phyloP scores from a whole-genome alignment of 208 protist genomes.

The Naegleria gruberi region DNA sequence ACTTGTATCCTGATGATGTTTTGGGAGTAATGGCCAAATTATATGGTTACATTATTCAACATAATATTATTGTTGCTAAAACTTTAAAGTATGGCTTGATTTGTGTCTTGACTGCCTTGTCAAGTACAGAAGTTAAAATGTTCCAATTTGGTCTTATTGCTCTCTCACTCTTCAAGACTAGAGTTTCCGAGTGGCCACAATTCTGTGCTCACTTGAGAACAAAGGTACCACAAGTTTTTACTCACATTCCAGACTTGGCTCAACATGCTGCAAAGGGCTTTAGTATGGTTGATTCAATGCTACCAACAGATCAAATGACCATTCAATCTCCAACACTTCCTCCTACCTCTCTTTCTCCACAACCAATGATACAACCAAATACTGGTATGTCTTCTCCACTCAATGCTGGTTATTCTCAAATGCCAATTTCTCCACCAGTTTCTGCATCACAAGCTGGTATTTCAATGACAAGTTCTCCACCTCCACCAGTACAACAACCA shows the following conservation, averaged over 20 bases:
- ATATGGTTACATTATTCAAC: conserved; percentile 66
- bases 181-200: conserved; percentile 90
- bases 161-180: conserved; percentile 81
- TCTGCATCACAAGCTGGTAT: neutral
- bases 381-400: neutral
- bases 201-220: conserved; percentile 58
- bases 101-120: conserved; percentile 81
- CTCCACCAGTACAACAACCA: neutral
- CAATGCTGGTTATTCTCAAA: neutral
- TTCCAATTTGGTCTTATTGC: conserved; percentile 90
- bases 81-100: conserved; percentile 53
- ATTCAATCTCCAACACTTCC: neutral
- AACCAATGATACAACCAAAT: neutral
- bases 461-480: neutral
- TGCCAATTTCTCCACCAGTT: neutral
- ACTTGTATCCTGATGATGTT: conserved; percentile 66
- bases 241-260: neutral
- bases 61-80: conserved; percentile 55
- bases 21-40: conserved; percentile 61
- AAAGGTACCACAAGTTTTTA: neutral
- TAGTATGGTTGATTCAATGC: neutral
- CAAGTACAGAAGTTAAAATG: conserved; percentile 74
- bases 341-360: neutral
- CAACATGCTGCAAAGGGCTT: neutral
- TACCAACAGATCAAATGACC: neutral